These are phyloP conservation scores for Artomyces pyxidatus DNA, from an alignment of 768 basidiomycete genomes.

Conservation along the genomic window DNA sequence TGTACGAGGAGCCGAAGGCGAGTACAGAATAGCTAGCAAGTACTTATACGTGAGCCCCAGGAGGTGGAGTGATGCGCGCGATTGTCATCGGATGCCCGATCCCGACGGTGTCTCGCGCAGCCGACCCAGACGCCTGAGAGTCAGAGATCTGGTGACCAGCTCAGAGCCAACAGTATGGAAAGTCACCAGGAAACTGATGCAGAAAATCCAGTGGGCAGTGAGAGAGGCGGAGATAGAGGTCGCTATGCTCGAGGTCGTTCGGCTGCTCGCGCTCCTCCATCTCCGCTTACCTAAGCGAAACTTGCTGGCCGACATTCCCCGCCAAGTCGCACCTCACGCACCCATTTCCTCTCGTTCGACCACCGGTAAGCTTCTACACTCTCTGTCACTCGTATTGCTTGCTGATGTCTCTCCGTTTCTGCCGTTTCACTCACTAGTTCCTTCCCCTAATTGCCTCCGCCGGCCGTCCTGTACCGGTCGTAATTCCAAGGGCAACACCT, in stretches of 20 bases:
- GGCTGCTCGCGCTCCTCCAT: neutral
- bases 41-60: too few species aligned
- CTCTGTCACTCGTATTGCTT: neutral
- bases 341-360: neutral
- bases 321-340: slow-evolving; percentile 2
- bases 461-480: slow-evolving; percentile 5
- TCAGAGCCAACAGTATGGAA: neutral
- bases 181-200: neutral
- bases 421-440: slow-evolving; percentile 1
- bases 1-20: neutral
- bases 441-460: neutral
- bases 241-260: neutral
- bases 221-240: neutral
- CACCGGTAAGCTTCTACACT: neutral
- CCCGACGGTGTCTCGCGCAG: too few species aligned
- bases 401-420: slow-evolving; percentile 1
- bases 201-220: too few species aligned
- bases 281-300: slow-evolving; percentile 13
- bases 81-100: too few species aligned
- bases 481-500: slow-evolving; percentile 9
- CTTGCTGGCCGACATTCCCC: slow-evolving; percentile 13
- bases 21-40: neutral
- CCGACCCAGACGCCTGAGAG: too few species aligned
- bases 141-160: too few species aligned
- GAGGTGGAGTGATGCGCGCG: too few species aligned